Evolutionary conservation across 2,329 filamentous ascomycete genomes (phyloP).

Genomic region (Claviceps digitariae): DNA sequence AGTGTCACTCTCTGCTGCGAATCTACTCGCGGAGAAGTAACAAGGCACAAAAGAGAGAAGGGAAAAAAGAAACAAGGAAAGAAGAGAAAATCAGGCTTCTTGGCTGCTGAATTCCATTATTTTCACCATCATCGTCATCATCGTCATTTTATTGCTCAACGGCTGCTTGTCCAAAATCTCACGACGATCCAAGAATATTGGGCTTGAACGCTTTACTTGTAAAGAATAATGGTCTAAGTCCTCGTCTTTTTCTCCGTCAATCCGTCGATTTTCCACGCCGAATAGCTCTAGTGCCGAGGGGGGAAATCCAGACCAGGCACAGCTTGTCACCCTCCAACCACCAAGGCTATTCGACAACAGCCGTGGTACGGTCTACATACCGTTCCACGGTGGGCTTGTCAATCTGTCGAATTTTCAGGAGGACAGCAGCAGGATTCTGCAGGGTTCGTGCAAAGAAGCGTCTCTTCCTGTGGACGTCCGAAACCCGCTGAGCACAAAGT

Average conservation of each 20-base stretch:
- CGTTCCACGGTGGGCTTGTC: slow-evolving; percentile 21
- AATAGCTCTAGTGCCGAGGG: slow-evolving; percentile 2
- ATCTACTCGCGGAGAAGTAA: neutral
- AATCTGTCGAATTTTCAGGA: slow-evolving; percentile 9
- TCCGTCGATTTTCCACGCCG: neutral
- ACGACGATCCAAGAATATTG: neutral
- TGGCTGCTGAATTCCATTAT: neutral
- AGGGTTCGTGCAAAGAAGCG: slow-evolving; percentile 10
- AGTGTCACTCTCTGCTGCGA: neutral
- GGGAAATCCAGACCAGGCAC: slow-evolving; percentile 3
- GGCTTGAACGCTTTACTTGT: neutral
- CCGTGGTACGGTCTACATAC: slow-evolving; percentile 27
- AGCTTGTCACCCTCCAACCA: slow-evolving; percentile 2
- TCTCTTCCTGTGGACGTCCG: slow-evolving; percentile 11
- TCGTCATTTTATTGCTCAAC: neutral
- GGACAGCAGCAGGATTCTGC: slow-evolving; percentile 8
- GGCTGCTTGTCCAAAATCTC: neutral
- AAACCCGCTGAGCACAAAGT: neutral
- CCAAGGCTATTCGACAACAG: slow-evolving; percentile 15
- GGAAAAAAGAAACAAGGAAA: too few species aligned
- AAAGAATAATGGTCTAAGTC: slow-evolving; percentile 4
- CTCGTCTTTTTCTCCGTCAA: neutral
- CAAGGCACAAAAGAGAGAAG: too few species aligned
- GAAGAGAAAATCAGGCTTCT: neutral
- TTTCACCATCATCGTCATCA: neutral